Evolutionary conservation across 805 yeast species (phyloP).

Genomic region (Starmerella vaccinii): DNA sequence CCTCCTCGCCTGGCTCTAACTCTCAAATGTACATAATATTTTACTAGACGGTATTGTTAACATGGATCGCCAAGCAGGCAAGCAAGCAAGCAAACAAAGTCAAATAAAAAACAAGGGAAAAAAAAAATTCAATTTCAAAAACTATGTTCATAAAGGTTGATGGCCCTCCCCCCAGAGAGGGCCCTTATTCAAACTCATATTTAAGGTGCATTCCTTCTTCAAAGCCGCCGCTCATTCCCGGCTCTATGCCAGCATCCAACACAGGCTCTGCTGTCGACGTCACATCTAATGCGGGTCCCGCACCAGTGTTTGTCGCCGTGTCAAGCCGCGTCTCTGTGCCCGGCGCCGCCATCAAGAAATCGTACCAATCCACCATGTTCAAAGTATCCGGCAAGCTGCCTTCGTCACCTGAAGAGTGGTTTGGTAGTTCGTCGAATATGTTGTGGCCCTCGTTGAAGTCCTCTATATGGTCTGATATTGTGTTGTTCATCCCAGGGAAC

Average conservation of each 20-base stretch:
- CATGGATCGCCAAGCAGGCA: too few species aligned
- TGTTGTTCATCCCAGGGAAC: neutral
- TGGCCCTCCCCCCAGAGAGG: too few species aligned
- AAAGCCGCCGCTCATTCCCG: neutral
- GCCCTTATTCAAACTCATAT: too few species aligned
- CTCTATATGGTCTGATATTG: neutral
- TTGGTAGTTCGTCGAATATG: neutral
- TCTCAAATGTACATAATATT: neutral
- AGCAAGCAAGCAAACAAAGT: too few species aligned
- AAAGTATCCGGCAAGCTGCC: constrained; percentile 28
- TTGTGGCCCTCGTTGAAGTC: neutral
- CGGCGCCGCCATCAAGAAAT: constrained; percentile 26
- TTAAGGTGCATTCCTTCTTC: neutral
- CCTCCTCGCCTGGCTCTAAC: too few species aligned
- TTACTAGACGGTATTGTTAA: neutral
- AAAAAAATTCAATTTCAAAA: neutral
- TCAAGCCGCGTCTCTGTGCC: neutral
- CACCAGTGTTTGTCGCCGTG: neutral
- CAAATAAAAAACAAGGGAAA: neutral
- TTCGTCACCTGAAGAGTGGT: constrained; percentile 17
- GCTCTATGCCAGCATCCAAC: neutral
- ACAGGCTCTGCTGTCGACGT: neutral
- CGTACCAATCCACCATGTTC: constrained; percentile 35
- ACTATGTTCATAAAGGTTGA: too few species aligned
- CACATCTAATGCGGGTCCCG: neutral